Evolutionary conservation across 768 basidiomycete genomes (phyloP), one percentile per base, ranked within the genome.

Genomic region (Phaffia tasmanica): DNA sequence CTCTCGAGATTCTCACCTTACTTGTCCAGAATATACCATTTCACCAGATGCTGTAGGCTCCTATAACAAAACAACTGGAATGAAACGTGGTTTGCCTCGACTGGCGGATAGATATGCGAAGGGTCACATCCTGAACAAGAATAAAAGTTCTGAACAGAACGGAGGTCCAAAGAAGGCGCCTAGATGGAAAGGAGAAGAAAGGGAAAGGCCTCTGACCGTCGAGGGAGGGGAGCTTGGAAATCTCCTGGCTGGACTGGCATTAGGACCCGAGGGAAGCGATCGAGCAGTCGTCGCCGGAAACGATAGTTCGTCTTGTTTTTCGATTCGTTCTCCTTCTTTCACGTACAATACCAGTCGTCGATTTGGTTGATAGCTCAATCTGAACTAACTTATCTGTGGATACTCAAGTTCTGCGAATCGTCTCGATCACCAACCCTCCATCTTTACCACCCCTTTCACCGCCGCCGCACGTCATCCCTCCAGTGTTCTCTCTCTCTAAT

Each of bases 271-370:
- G 30, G 66, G 61, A 16, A 67, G 66, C 29, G 61, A 49, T 14
- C 53, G 60, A 48, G 66, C 66, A 18, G 66, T 57, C 15, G 66
- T 67, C 30, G 66, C 63, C 19, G 66, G 66, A 16, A 67, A 67
- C 48, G 66, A 67, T 23, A 30, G 66, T 67, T 30, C 55, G 66
- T 62, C 42, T 14, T 42, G 11, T 35, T 27, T 19, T 15, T 50
- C 6, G 8, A 18, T 14, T 51, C n/a, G 4, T 35, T 23, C 16
- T 42, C 8, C 2, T 11, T 15, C 25, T 42, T 11, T 42, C 11
- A 5, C 6, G 35, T 42, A 42, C 35, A 42, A 42, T 42, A 42
- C 11, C 11, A 11, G 6, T 11, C 35, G 35, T 11, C 11, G 11
- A 5, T 11, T 42, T 42, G 35, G 21, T 23, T 7, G 4, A 32